These are phyloP conservation scores for Puccinia novopanici DNA, from an alignment of 1,284 basidiomycete genomes.

Conservation along the genomic window DNA sequence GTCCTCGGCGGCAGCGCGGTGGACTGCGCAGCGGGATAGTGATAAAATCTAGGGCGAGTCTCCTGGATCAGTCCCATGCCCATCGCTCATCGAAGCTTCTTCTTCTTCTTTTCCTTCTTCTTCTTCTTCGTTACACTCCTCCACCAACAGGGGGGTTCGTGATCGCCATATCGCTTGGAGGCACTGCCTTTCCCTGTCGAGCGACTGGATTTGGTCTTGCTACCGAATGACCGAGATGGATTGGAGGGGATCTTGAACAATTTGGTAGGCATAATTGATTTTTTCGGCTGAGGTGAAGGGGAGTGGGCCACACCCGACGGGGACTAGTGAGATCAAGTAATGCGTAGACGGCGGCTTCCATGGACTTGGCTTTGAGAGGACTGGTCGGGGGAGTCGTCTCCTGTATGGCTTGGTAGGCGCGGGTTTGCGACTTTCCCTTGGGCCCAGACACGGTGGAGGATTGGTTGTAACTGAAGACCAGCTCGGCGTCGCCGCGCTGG, in stretches of 20 bases:
- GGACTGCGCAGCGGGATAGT: constrained; percentile 22
- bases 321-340: neutral
- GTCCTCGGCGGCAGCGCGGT: constrained; percentile 10
- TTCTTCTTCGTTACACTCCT: no score
- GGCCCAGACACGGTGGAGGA: constrained; percentile 5
- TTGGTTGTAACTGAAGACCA: constrained; percentile 19
- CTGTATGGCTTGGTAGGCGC: neutral
- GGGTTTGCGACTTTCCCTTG: neutral
- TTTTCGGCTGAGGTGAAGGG: neutral
- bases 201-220: constrained; percentile 3
- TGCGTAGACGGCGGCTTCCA: neutral
- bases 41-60: constrained; percentile 28
- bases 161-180: constrained; percentile 18
- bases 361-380: no score
- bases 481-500: neutral
- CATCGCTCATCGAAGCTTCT: constrained; percentile 11
- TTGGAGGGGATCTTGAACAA: neutral
- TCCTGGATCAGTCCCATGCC: neutral
- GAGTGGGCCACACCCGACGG: neutral
- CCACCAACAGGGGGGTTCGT: constrained; percentile 21
- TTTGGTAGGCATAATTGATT: neutral
- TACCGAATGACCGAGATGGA: constrained; percentile 5
- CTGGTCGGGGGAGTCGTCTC: constrained; percentile 2
- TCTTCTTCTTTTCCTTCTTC: constrained; percentile 18
- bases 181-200: neutral